Evolutionary conservation across 2,329 filamentous ascomycete species (phyloP), one percentile per base, ranked within the genome.

Genomic region (Sclerotinia trifoliorum): DNA sequence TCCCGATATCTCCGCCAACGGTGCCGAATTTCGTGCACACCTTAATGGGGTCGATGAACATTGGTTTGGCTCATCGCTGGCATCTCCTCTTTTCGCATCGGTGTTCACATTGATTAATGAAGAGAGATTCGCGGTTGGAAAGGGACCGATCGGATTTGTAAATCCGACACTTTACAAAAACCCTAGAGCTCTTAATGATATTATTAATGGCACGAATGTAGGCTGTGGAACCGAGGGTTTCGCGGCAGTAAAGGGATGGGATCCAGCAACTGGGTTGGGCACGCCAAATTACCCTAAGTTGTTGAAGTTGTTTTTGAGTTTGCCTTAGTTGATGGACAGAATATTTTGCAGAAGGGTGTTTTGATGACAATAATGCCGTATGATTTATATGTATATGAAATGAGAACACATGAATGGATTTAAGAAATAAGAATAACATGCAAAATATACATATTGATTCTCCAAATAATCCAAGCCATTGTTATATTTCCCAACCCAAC

Each of bases 1-100:
- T 74, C 85, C 85, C 1, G 85, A 87, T 74, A 78, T 86, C 39
- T 80, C 83, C 3, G 83, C 81, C 15, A 81, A 91, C 15, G 84
- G 88, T 2, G 73, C 72, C 6, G 35, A 56, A 21, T 73, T 71
- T 58, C 65, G 64, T n/a, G 60, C 70, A 1, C 71, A 69, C 52
- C 44, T 65, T 3, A 29, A 70, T 42, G 69, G 70, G 1, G n/a
- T 15, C 1, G 52, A 68, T 15, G 29, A 49, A 2, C 65, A 69
- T 57, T 73, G 65, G 63, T 74, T 67, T 49, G 73, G 73, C 24
- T 64, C 71, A 3, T 71, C 68, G 52, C 60, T 73, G 10, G 11
- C 72, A 1, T 70, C 71, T n/a, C 73, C 73, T 15, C 42, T 73
- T 0, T 74, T 74, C 42, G 73, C 72, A 24, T 65, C 69, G 2